A percentile compares a stretch with the other conserved stretches of the same genome.
These are phyloP conservation scores for Plasmodium inui DNA, from an alignment of 169 alveolate genomes.

Conservation along the genomic window DNA sequence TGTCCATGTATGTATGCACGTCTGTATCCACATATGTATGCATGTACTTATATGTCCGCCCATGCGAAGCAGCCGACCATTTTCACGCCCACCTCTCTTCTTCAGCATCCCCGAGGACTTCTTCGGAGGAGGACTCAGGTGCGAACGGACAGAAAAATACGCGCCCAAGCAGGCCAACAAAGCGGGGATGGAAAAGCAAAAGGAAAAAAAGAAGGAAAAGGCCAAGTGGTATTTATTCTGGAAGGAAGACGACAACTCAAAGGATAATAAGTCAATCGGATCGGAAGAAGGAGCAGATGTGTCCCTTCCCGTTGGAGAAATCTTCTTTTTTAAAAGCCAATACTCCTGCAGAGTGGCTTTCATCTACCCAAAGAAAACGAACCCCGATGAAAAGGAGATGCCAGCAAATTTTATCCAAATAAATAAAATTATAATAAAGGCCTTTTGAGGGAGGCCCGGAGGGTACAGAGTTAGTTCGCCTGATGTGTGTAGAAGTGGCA, in stretches of 20 bases:
- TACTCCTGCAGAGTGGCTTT: constrained; percentile 60
- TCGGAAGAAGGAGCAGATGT: background rate
- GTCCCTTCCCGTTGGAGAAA: constrained; percentile 61
- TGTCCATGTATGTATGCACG: no score
- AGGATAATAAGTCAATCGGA: background rate
- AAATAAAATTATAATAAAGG: constrained; percentile 42
- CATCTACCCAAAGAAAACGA: constrained; percentile 5
- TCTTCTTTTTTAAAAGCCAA: constrained; percentile 42
- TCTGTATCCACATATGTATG: background rate
- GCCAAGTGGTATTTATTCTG: constrained; percentile 66
- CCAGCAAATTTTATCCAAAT: constrained; percentile 61
- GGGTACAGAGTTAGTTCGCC: background rate
- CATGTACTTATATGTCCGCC: background rate
- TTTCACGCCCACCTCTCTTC: background rate
- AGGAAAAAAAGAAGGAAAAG: background rate
- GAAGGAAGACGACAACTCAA: constrained; percentile 38
- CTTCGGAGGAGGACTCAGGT: constrained; percentile 54
- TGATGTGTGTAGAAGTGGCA: background rate
- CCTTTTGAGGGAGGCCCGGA: background rate
- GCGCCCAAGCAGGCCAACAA: background rate
- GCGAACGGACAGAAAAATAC: background rate
- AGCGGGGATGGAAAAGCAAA: background rate
- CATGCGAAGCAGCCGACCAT: background rate
- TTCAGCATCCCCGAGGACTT: constrained; percentile 54
- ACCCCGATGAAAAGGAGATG: background rate